Conservation (phyloP, 2,329 filamentous ascomycete species). For the Intubia oerlemansii region DNA sequence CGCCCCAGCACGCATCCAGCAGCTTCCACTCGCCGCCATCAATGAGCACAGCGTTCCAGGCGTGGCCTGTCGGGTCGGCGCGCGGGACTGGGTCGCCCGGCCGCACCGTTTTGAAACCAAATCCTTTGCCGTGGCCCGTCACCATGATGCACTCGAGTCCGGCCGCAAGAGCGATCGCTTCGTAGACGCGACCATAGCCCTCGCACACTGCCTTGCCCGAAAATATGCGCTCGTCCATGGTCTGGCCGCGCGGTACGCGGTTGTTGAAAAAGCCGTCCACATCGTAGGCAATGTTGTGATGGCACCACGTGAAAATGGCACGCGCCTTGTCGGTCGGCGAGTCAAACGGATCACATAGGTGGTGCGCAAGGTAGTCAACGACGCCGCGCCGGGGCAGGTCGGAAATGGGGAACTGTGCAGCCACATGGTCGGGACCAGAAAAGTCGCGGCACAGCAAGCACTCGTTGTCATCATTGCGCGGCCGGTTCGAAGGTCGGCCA, state of each 20-base stretch:
- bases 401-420: constrained; percentile 51
- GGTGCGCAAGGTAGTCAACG: constrained; percentile 52
- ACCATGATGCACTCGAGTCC: constrained; percentile 62
- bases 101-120: constrained; percentile 40
- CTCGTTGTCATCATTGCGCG: constrained; percentile 11
- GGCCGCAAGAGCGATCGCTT: constrained; percentile 54
- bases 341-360: constrained; percentile 58
- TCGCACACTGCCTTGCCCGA: constrained; percentile 74
- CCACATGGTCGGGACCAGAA: constrained; percentile 57
- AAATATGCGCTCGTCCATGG: constrained; percentile 51
- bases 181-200: constrained; percentile 72
- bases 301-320: constrained; percentile 84
- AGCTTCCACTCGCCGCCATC: constrained; percentile 82
- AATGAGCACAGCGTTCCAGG: constrained; percentile 84
- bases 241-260: constrained; percentile 37
- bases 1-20: constrained; percentile 83
- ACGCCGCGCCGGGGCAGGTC: constrained; percentile 45
- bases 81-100: constrained; percentile 46
- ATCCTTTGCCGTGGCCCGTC: constrained; percentile 70
- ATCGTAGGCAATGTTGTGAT: constrained; percentile 84
- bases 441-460: constrained; percentile 82
- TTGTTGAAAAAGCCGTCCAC: constrained; percentile 56
- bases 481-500: too few relatives aligned
- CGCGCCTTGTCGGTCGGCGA: constrained; percentile 78
- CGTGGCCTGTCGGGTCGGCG: constrained; percentile 43